These are phyloP conservation scores for Cyanophora paradoxa DNA, from an alignment of 78 protist genomes.

Conservation along the genomic window DNA sequence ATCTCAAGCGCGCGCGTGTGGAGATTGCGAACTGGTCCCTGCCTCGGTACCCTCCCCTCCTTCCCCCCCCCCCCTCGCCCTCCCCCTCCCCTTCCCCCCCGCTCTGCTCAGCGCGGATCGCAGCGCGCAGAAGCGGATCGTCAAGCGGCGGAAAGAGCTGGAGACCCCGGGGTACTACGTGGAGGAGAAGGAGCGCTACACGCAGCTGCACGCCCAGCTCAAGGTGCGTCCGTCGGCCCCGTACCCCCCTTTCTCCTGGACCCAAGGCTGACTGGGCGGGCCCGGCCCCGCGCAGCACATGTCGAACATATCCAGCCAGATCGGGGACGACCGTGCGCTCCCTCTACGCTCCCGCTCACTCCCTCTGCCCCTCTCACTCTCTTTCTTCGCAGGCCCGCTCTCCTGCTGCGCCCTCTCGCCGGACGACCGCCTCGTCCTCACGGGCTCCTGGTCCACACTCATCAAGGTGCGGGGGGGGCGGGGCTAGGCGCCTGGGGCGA, in stretches of 20 bases:
- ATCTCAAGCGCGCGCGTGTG: neutral
- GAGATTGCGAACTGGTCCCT: neutral
- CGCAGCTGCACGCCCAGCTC: neutral
- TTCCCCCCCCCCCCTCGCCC: too few species aligned
- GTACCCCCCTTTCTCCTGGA: neutral
- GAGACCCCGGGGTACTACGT: neutral
- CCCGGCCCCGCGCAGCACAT: neutral
- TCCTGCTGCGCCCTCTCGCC: neutral
- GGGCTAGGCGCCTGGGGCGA: too few species aligned
- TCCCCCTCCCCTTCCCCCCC: too few species aligned
- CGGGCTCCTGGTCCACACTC: constrained; percentile 8
- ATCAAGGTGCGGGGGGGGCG: constrained; percentile 15
- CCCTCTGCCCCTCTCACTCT: neutral
- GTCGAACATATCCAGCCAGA: neutral
- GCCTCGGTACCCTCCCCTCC: too few species aligned
- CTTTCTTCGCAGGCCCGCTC: neutral
- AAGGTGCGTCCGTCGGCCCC: too few species aligned
- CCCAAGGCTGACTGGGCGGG: neutral
- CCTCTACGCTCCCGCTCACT: neutral
- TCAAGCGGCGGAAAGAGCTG: too few species aligned
- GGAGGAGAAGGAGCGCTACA: too few species aligned
- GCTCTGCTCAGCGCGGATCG: neutral
- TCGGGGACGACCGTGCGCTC: neutral
- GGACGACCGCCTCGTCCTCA: neutral
- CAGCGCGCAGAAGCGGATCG: neutral